Conservation (phyloP, 139 green algal species). For the Pleodorina starrii region DNA sequence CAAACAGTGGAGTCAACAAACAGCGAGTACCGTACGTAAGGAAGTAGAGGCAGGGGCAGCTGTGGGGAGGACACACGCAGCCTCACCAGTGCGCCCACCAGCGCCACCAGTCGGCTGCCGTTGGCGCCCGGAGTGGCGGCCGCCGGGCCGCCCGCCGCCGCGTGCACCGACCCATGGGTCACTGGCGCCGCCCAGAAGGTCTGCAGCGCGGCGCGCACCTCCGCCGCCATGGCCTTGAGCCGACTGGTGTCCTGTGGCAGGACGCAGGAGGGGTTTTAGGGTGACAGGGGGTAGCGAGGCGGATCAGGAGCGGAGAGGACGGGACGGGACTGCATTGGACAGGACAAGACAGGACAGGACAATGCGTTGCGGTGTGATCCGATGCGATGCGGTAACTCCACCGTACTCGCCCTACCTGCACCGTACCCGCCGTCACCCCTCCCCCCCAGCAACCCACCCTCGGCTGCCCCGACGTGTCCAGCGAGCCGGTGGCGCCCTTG, state of each 20-base stretch:
- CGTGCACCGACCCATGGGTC: not conserved
- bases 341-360: no score
- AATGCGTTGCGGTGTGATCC: no score
- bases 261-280: no score
- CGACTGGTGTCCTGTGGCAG: constrained; percentile 28
- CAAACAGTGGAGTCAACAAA: no score
- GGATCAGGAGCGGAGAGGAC: no score
- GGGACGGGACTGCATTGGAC: no score
- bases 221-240: constrained; percentile 48
- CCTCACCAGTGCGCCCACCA: constrained; percentile 58
- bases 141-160: not conserved
- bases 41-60: constrained; percentile 16
- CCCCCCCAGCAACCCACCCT: no score
- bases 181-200: constrained; percentile 45
- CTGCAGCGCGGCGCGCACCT: constrained; percentile 36
- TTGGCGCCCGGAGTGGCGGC: not conserved
- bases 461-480: constrained; percentile 40
- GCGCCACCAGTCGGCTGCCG: constrained; percentile 51
- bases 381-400: no score
- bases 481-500: not conserved
- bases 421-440: no score
- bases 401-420: no score
- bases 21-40: no score
- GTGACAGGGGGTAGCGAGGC: no score
- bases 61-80: not conserved